Percentiles rank a stretch among this genome's conserved stretches.
Conservation (phyloP, 116 monocot species). For the Cymodocea nodosa region DNA sequence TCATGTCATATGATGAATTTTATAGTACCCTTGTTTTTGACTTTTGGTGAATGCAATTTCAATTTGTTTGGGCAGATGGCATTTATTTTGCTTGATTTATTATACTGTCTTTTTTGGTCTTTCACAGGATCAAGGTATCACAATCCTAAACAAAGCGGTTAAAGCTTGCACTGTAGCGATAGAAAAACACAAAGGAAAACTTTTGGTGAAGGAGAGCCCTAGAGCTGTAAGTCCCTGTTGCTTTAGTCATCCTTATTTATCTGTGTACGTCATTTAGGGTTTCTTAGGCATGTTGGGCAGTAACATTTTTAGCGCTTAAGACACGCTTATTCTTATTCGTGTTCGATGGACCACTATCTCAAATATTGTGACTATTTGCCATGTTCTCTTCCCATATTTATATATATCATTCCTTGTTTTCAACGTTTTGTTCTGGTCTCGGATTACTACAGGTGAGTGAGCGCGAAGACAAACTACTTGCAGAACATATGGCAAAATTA, state of each 20-base stretch:
- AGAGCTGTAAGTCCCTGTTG: slow-evolving; percentile 63
- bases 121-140: slow-evolving; percentile 78
- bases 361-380: too few species aligned
- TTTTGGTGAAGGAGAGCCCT: slow-evolving; percentile 76
- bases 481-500: slow-evolving; percentile 72
- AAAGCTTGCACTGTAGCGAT: slow-evolving; percentile 71
- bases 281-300: too few species aligned
- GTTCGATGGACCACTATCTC: too few species aligned
- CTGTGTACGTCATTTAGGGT: too few species aligned
- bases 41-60: background rate
- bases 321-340: too few species aligned
- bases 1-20: too few species aligned
- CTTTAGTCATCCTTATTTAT: background rate
- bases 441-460: slow-evolving; percentile 54
- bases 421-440: background rate
- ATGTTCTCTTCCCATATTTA: background rate
- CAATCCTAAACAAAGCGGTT: slow-evolving; percentile 63
- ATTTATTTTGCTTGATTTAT: background rate
- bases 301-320: too few species aligned
- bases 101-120: background rate
- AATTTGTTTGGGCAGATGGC: background rate
- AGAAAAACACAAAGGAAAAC: slow-evolving; percentile 77
- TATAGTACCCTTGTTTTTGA: background rate
- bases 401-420: too few species aligned
- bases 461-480: slow-evolving; percentile 79